A percentile compares a stretch with the other conserved stretches of the same genome.
These are phyloP conservation scores for Pyrrhoderma noxium DNA, from an alignment of 1,284 basidiomycete genomes.

Conservation along the genomic window DNA sequence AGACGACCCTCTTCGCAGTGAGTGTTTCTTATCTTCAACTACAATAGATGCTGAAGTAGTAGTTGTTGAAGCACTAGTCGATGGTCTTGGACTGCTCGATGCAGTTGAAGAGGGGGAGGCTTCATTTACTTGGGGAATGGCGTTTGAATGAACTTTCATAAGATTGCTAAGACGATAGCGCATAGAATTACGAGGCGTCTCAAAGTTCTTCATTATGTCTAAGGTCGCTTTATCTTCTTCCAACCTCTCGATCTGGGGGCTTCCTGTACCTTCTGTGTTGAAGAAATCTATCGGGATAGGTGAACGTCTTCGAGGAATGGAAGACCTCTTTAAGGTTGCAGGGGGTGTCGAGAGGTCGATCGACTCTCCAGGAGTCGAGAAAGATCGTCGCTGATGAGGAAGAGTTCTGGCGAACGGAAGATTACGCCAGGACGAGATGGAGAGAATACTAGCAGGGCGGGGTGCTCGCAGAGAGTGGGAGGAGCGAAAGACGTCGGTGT, in stretches of 20 bases:
- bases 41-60: slow-evolving; percentile 14
- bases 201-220: slow-evolving; percentile 6
- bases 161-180: slow-evolving; percentile 10
- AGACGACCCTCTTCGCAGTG: background rate
- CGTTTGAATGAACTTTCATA: slow-evolving; percentile 4
- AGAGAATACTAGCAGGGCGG: slow-evolving; percentile 13
- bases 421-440: slow-evolving; percentile 14
- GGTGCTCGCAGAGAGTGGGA: slow-evolving; percentile 5
- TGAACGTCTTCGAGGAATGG: slow-evolving; percentile 10
- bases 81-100: slow-evolving; percentile 13
- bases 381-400: background rate
- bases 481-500: background rate
- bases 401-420: slow-evolving; percentile 14
- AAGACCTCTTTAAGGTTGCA: slow-evolving; percentile 3
- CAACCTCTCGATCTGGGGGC: background rate
- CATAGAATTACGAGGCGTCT: slow-evolving; percentile 9
- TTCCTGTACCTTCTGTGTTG: background rate
- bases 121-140: background rate
- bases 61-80: slow-evolving; percentile 13
- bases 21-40: slow-evolving; percentile 13
- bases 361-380: slow-evolving; percentile 1
- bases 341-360: slow-evolving; percentile 11
- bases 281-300: slow-evolving; percentile 15
- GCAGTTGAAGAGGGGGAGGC: slow-evolving; percentile 2
- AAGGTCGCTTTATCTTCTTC: slow-evolving; percentile 11